Evolutionary conservation across 495 filamentous ascomycete genomes (phyloP).

Genomic region (Baudoinia panamericana): DNA sequence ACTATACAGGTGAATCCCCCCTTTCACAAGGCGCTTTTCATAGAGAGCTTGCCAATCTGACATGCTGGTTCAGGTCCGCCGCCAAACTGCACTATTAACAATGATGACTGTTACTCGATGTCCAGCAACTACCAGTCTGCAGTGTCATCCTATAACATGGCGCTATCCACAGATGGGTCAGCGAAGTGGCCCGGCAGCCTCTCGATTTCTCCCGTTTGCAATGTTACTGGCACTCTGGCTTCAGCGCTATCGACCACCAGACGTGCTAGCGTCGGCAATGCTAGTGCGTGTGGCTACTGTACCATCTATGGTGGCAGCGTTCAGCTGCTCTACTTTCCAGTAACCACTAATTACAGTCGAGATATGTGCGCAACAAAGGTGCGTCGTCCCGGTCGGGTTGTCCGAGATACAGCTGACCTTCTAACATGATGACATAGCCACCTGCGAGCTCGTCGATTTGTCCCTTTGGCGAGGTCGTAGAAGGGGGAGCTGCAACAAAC

Average conservation of each 20-base stretch:
- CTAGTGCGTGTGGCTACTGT: slow-evolving; percentile 6
- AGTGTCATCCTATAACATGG: neutral
- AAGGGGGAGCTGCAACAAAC: no score
- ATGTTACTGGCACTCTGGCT: neutral
- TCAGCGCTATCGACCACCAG: no score
- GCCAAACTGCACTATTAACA: neutral
- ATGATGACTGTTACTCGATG: neutral
- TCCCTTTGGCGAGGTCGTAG: neutral
- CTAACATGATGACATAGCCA: no score
- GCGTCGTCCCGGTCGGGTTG: slow-evolving; percentile 3
- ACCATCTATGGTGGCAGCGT: slow-evolving; percentile 5
- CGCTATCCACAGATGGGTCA: neutral
- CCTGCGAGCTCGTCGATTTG: neutral
- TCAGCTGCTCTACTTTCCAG: slow-evolving; percentile 11
- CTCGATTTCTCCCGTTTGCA: neutral
- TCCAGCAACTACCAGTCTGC: no score
- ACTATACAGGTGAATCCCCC: no score
- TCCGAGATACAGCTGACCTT: neutral
- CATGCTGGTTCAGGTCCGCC: neutral
- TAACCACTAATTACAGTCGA: slow-evolving; percentile 4
- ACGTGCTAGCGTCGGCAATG: neutral
- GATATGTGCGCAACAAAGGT: slow-evolving; percentile 5
- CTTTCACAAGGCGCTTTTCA: no score
- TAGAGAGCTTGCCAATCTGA: no score
- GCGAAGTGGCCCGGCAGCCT: neutral